Evolutionary conservation across 768 basidiomycete genomes (phyloP), one percentile per base, ranked within the genome.

Genomic region (Exidia glandulosa): DNA sequence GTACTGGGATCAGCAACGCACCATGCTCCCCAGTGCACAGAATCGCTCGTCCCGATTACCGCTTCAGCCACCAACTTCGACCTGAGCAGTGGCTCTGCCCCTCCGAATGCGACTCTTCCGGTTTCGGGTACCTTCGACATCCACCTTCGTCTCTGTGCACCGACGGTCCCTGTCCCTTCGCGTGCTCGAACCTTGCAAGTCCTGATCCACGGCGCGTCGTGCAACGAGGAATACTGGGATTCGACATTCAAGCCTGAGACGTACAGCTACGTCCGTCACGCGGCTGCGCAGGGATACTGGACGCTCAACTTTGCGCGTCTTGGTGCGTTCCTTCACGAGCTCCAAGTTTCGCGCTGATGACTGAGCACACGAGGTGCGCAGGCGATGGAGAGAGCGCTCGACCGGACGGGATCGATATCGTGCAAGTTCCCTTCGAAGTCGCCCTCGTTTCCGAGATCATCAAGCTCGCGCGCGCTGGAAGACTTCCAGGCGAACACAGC

Each of bases 301-400:
- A 66, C 63, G 9, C 62, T 66, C 61, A 61, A 61, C 23, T 64
- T 62, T 37, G 65, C 64, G 25, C 58, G 63, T 32, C 59, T 66
- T 32, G 65, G 65, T 9, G 64, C 63, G 41, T 45, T 23, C 5
- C 41, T 6, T 23, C 23, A 16, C 16, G 7, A n/a, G n/a, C n/a
- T n/a, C n/a, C n/a, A n/a, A n/a, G n/a, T n/a, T n/a, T 36, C 34
- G 7, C 16, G 7, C 7, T 16, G 7, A 7, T 36, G 34, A 16
- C 34, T 36, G 34, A 36, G 7, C 41, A 45, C 41, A 12, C 2
- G 41, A 14, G 5, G 41, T 23, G 19, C 23, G 41, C 16, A 45
- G 41, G 41, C 41, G 41, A 45, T 23, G 41, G 41, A 19, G 19
- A 5, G 16, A 45, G 41, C 41, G 23, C 34, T 16, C 34, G 34